Evolutionary conservation across 2,329 filamentous ascomycete genomes (phyloP), one percentile per base, ranked within the genome.

Genomic region (Thermothelomyces thermophilus): DNA sequence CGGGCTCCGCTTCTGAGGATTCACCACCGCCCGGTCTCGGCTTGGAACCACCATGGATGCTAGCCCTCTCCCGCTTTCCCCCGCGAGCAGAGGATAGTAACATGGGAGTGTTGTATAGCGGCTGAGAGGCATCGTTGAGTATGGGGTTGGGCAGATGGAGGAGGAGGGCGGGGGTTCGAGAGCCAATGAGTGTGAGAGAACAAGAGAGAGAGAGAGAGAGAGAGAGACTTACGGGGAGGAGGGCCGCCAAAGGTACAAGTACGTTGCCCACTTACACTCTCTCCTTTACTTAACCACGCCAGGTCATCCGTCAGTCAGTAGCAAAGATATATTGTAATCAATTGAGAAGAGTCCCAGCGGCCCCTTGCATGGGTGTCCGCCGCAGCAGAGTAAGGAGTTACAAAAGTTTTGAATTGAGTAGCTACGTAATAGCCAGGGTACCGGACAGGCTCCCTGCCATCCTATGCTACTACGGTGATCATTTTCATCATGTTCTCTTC

Each of bases 211-310:
- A n/a, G n/a, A n/a, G n/a, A n/a, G n/a, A n/a, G n/a, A n/a, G n/a
- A n/a, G n/a, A n/a, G n/a, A n/a, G n/a, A n/a, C n/a, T n/a, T n/a
- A n/a, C n/a, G n/a, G n/a, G n/a, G n/a, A n/a, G n/a, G n/a, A n/a
- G 14, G 31, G n/a, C 11, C 19, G 31, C 14, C 30, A 34, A 14
- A 35, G 14, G 10, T 17, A 43, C 33, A 22, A 34, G 44, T 46
- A 46, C 44, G 44, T 46, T 40, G 17, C 33, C 31, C 41, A 35
- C 28, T 35, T 35, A 28, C 19, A 20, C 16, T n/a, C 43, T 22
- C 35, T 40, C 26, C 19, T 28, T 13, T 22, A 37, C 35, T 20
- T 46, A 46, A 46, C 44, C 35, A 11, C 17, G 26, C 14, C 37
- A 48, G 37, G 46, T 41, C 37, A 5, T 34, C 28, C 16, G 14